Evolutionary conservation across 148 eudicot genomes (phyloP).

Genomic region (Oxyria digyna): DNA sequence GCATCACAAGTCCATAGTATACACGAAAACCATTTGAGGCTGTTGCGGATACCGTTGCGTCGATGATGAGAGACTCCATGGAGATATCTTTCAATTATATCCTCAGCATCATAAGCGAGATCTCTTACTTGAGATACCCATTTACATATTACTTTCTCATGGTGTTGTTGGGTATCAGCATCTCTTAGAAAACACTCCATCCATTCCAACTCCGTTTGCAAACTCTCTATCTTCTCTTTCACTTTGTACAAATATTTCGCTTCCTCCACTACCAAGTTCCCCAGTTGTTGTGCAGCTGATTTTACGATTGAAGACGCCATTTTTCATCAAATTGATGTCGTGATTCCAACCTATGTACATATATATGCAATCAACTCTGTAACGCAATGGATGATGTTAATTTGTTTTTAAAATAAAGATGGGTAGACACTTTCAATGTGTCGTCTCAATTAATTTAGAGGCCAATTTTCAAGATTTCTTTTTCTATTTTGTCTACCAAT

Average conservation of each 20-base stretch:
- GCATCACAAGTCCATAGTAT: not conserved
- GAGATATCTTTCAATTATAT: not conserved
- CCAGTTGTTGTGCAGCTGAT: not conserved
- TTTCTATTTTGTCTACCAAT: too few species aligned
- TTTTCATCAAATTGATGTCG: not conserved
- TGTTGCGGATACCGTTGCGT: not conserved
- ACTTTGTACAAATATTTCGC: slow-evolving; percentile 2
- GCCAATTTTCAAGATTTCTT: too few species aligned
- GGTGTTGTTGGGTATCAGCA: not conserved
- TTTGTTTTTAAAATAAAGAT: too few species aligned
- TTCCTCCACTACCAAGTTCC: not conserved
- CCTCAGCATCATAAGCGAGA: not conserved
- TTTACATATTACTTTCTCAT: not conserved
- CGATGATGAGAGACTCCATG: slow-evolving; percentile 13
- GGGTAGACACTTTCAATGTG: too few species aligned
- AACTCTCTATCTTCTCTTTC: not conserved
- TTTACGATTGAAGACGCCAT: not conserved
- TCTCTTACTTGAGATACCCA: not conserved
- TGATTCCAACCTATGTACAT: too few species aligned
- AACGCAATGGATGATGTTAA: too few species aligned
- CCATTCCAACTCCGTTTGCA: slow-evolving; percentile 7
- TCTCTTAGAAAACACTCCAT: slow-evolving; percentile 3
- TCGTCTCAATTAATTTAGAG: too few species aligned
- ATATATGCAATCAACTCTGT: too few species aligned
- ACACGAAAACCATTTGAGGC: not conserved